phyloP scores from a whole-genome alignment of 2,329 filamentous ascomycete genomes.

The Colletotrichum sp. region DNA sequence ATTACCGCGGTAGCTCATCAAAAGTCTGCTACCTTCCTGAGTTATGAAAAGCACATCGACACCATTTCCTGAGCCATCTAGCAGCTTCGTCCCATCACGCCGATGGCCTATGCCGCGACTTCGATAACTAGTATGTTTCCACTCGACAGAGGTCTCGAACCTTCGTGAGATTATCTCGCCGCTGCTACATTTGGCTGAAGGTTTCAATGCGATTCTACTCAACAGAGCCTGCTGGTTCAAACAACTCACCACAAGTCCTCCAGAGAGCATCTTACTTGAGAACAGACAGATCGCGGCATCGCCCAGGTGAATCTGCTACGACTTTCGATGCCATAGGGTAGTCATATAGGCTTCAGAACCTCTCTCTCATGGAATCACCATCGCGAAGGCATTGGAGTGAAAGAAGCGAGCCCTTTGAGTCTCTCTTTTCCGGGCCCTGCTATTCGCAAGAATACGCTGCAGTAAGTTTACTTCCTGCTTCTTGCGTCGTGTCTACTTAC shows the following conservation, averaged over 20 bases:
- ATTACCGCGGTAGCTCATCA: neutral
- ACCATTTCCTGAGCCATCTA: neutral
- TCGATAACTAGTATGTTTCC: neutral
- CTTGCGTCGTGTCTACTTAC: neutral
- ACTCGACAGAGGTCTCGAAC: rapidly evolving
- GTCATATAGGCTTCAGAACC: neutral
- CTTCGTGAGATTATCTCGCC: rapidly evolving
- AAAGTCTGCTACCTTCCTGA: neutral
- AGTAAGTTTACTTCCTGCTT: neutral
- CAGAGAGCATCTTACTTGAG: neutral
- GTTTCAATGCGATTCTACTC: neutral
- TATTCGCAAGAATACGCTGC: neutral
- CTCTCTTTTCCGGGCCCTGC: neutral
- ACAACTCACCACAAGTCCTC: neutral
- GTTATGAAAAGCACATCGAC: rapidly evolving
- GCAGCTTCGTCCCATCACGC: neutral
- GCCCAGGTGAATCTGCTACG: neutral
- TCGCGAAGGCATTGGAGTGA: neutral
- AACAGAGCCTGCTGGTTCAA: neutral
- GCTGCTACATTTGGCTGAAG: neutral
- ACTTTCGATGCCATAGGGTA: rapidly evolving
- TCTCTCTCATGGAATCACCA: neutral
- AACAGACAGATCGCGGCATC: neutral
- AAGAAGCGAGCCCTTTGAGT: rapidly evolving
- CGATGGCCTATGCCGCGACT: neutral